Conservation (phyloP, 2,329 filamentous ascomycete species). For the Teratosphaeria nubilosa region DNA sequence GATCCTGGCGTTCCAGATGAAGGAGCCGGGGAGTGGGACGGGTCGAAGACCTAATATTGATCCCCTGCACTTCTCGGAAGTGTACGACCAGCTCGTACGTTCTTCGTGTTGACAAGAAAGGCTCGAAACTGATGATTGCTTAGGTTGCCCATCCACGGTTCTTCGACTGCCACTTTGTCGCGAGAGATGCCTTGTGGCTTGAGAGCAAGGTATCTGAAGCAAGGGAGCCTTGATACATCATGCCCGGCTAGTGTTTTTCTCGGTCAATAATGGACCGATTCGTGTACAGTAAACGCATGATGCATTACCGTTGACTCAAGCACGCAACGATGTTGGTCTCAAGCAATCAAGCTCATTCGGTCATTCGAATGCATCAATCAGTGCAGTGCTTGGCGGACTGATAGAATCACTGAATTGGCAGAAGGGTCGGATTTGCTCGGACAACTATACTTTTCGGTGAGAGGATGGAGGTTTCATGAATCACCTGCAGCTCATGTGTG, state of each 20-base stretch:
- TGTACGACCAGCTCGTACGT: not conserved
- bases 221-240: not conserved
- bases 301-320: too few species aligned
- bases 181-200: not conserved
- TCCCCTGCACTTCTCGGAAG: not conserved
- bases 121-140: not conserved
- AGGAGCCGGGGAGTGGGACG: not conserved
- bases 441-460: too few species aligned
- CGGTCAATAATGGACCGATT: too few species aligned
- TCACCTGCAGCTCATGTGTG: too few species aligned
- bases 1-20: constrained; percentile 1
- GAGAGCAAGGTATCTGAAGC: not conserved
- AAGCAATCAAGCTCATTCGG: too few species aligned
- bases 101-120: not conserved
- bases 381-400: too few species aligned
- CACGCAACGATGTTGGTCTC: too few species aligned
- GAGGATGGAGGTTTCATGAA: too few species aligned
- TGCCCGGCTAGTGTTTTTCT: not conserved
- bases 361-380: too few species aligned
- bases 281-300: too few species aligned
- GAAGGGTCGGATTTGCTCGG: too few species aligned
- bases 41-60: not conserved
- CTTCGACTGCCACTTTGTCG: not conserved
- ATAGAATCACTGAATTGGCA: too few species aligned
- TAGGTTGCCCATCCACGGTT: not conserved